phyloP scores from a whole-genome alignment of 768 basidiomycete species.

The Steccherinum ochraceum region DNA sequence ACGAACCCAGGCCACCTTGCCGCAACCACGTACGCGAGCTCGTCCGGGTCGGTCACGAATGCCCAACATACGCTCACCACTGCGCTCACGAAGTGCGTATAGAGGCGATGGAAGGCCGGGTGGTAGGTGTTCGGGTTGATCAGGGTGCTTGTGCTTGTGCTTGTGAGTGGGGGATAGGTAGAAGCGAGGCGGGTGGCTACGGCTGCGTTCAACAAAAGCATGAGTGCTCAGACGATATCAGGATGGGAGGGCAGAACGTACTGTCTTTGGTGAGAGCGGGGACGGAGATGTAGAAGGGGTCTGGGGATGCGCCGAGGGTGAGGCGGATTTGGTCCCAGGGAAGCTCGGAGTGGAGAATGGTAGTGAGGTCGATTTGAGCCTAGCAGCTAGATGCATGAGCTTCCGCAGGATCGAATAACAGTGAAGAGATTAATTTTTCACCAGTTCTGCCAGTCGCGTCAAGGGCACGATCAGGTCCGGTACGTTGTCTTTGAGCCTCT shows the following conservation, averaged over 20 bases:
- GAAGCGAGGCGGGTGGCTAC: conserved; percentile 25
- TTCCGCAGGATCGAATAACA: not conserved
- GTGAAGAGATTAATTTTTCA: conserved; percentile 24
- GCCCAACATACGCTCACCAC: conserved; percentile 56
- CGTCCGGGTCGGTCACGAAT: conserved; percentile 61
- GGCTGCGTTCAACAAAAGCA: not conserved
- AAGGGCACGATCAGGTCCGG: conserved; percentile 67
- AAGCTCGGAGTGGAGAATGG: conserved; percentile 57
- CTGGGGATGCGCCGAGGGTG: conserved; percentile 58
- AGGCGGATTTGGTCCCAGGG: conserved; percentile 74
- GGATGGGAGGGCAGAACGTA: conserved; percentile 19
- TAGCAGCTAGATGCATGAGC: conserved; percentile 19
- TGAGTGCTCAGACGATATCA: not conserved
- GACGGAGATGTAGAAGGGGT: conserved; percentile 64
- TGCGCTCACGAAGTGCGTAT: conserved; percentile 53
- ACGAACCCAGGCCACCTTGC: conserved; percentile 80
- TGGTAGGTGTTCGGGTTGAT: conserved; percentile 37
- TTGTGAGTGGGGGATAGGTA: conserved; percentile 37
- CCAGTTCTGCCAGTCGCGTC: conserved; percentile 66
- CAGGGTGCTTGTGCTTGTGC: conserved; percentile 4
- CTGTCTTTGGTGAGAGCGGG: conserved; percentile 51
- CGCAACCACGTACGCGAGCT: conserved; percentile 69
- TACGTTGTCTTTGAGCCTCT: conserved; percentile 54
- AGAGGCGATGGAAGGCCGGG: conserved; percentile 50
- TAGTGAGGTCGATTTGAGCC: conserved; percentile 53